Evolutionary conservation across 176 grass and related monocot species (phyloP), one percentile per base, ranked within the genome.

Genomic region (Tuctoria greenei): DNA sequence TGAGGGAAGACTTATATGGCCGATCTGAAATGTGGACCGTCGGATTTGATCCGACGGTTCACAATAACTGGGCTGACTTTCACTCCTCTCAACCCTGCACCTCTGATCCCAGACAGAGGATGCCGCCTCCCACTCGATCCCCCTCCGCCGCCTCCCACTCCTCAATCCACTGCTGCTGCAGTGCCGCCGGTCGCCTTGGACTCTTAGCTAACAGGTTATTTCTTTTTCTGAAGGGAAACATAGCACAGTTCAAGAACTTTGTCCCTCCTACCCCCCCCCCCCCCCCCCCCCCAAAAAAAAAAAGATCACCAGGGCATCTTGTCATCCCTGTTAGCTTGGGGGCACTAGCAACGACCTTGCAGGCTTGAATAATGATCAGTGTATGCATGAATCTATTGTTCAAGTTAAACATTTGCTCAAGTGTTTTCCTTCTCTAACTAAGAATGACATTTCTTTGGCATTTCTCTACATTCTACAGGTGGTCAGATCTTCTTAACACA

Each of bases 401-500:
- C 18, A 73, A 59, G 24, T 70, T 35, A 54, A 31, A 40, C 12
- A 35, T 28, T 41, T 40, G 38, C 28, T 52, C 13, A 54, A 54
- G 52, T 67, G n/a, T 14, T 82, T 57, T 25, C 13, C 47, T 6
- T 60, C 15, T 60, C 18, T 18, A 39, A 16, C 31, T 31, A 31
- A 31, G 58, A 43, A 18, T 75, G 38, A 6, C 16, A n/a, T 27
- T 69, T 66, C 26, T 66, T 64, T 41, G 64, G 4, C 21, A 58
- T 58, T 68, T 75, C 7, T 81, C 14, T 67, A 40, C 81, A 21
- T 11, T 87, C 76, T 83, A 37, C 67, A 95, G 96, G 81, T 99
- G 96, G 92, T 90, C 89, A 40, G 82, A 99, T 83, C 89, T 99
- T 71, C 89, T 99, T 54, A 86, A 68, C 65, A 87, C 89, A 74